These are phyloP conservation scores for Atkinsonella hypoxylon DNA, from an alignment of 2,329 filamentous ascomycete genomes.

Conservation along the genomic window DNA sequence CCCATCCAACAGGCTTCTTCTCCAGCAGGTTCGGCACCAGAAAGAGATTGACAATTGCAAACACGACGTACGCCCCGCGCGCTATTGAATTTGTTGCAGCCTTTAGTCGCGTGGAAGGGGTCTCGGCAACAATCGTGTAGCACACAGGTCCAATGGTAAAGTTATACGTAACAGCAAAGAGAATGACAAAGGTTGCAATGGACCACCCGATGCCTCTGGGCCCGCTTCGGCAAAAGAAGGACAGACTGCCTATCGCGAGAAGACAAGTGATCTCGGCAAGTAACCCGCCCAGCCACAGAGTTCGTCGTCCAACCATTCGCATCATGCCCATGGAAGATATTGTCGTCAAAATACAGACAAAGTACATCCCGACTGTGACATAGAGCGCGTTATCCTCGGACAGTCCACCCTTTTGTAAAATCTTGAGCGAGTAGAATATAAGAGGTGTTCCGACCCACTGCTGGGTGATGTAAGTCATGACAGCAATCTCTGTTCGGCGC, in stretches of 20 bases:
- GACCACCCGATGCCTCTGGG: slow-evolving; percentile 13
- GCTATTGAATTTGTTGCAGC: slow-evolving; percentile 12
- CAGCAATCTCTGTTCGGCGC: slow-evolving; percentile 26
- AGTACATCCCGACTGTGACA: slow-evolving; percentile 30
- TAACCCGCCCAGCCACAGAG: slow-evolving; percentile 29
- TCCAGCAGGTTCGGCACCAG: slow-evolving; percentile 13
- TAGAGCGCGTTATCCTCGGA: slow-evolving; percentile 26
- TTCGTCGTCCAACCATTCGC: slow-evolving; percentile 26
- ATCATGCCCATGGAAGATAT: slow-evolving; percentile 31
- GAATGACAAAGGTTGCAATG: slow-evolving; percentile 24
- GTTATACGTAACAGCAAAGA: slow-evolving; percentile 30
- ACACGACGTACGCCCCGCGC: slow-evolving; percentile 8
- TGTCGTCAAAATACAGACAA: slow-evolving; percentile 30
- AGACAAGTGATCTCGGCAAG: slow-evolving; percentile 21
- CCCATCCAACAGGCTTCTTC: slow-evolving; percentile 9
- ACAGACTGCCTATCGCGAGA: slow-evolving; percentile 6
- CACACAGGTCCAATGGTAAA: slow-evolving; percentile 26
- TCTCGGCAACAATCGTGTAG: slow-evolving; percentile 32
- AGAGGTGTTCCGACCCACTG: slow-evolving; percentile 40
- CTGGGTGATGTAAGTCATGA: slow-evolving; percentile 41
- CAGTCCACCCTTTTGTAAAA: slow-evolving; percentile 38
- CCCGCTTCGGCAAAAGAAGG: not conserved
- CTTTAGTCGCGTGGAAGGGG: slow-evolving; percentile 14
- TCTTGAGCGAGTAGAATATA: slow-evolving; percentile 39
- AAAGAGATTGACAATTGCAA: slow-evolving; percentile 11